Conservation (phyloP, 257 asterid species). For the Fraxinus excelsior region DNA sequence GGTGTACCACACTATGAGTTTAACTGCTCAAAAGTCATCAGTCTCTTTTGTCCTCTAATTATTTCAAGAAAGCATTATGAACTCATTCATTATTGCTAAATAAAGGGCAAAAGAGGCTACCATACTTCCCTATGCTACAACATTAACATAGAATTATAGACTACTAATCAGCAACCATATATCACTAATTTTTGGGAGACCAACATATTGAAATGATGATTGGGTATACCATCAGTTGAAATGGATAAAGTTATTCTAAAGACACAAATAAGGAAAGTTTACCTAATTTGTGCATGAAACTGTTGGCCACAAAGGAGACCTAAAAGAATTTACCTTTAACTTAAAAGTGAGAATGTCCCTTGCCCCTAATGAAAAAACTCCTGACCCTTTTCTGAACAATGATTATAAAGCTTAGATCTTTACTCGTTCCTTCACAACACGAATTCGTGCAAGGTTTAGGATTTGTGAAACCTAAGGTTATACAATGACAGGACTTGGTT, state of each 20-base stretch:
- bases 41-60: slow-evolving; percentile 3
- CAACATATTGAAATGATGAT: slow-evolving; percentile 29
- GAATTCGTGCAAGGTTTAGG: slow-evolving; percentile 4
- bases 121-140: slow-evolving; percentile 27
- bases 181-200: slow-evolving; percentile 19
- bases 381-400: slow-evolving; percentile 23
- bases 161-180: neutral
- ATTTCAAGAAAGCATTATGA: slow-evolving; percentile 25
- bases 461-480: slow-evolving; percentile 14
- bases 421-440: slow-evolving; percentile 14
- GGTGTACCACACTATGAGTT: slow-evolving; percentile 20
- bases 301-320: slow-evolving; percentile 83
- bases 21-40: slow-evolving; percentile 18
- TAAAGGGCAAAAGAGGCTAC: slow-evolving; percentile 24
- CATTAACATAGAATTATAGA: slow-evolving; percentile 19
- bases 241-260: slow-evolving; percentile 30
- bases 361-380: slow-evolving; percentile 19
- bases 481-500: slow-evolving; percentile 54
- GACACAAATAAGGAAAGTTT: slow-evolving; percentile 42
- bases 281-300: slow-evolving; percentile 55
- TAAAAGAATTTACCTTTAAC: slow-evolving; percentile 45
- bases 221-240: slow-evolving; percentile 27
- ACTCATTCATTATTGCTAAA: slow-evolving; percentile 29
- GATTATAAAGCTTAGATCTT: slow-evolving; percentile 42
- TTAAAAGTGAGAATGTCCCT: slow-evolving; percentile 44